Evolutionary conservation across 352 stramenopile genomes (phyloP).

Genomic region (Pythium plurisporium): DNA sequence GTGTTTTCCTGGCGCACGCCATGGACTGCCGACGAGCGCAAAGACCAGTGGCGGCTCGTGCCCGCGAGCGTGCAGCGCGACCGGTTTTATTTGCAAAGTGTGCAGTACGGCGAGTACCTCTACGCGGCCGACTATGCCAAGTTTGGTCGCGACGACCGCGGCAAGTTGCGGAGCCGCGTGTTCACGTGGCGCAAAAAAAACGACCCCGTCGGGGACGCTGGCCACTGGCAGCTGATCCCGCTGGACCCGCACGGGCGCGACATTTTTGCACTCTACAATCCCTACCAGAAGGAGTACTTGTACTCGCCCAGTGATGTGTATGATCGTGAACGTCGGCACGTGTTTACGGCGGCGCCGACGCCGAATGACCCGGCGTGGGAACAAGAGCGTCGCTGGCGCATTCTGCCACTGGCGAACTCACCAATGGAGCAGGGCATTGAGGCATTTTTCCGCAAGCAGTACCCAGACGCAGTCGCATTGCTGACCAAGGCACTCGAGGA

Average conservation of each 20-base stretch:
- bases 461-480: conserved; percentile 46
- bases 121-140: conserved; percentile 71
- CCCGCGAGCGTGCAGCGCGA: conserved; percentile 50
- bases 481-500: conserved; percentile 40
- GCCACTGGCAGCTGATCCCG: conserved; percentile 60
- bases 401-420: conserved; percentile 37
- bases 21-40: conserved; percentile 31
- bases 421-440: conserved; percentile 59
- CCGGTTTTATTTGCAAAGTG: conserved; percentile 63
- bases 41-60: conserved; percentile 56
- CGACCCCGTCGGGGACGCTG: conserved; percentile 39
- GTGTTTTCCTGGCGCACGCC: conserved; percentile 35
- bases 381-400: conserved; percentile 40
- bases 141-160: conserved; percentile 46
- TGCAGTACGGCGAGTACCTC: conserved; percentile 51
- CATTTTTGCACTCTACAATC: conserved; percentile 72
- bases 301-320: conserved; percentile 49
- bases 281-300: conserved; percentile 69
- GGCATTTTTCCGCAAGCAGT: conserved; percentile 63
- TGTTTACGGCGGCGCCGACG: conserved; percentile 34
- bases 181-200: conserved; percentile 54
- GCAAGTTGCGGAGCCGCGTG: conserved; percentile 50
- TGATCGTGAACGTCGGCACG: conserved; percentile 49
- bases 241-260: conserved; percentile 37
- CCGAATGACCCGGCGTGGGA: conserved; percentile 27